These are phyloP conservation scores for Tephrocybe sp. DNA, from an alignment of 768 basidiomycete species.

Conservation along the genomic window DNA sequence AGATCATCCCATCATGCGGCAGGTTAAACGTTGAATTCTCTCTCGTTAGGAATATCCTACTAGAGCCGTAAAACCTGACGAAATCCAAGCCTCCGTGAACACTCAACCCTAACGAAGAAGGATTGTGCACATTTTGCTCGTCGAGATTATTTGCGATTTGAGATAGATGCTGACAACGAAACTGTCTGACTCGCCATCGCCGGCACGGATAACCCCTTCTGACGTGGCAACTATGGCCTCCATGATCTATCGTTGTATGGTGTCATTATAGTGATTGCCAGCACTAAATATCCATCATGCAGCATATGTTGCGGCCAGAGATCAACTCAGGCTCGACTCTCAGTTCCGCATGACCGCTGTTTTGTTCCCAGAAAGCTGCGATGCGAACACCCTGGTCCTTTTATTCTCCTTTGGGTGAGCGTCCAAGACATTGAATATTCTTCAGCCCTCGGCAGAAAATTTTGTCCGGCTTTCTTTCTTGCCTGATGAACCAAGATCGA, in stretches of 20 bases:
- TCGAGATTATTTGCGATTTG: no score
- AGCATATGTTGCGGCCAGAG: neutral
- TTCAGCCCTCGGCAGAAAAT: neutral
- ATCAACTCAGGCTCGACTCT: neutral
- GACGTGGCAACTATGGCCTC: neutral
- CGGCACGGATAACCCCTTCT: neutral
- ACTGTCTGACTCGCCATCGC: neutral
- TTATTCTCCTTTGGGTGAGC: slow-evolving; percentile 6
- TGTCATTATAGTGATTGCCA: neutral
- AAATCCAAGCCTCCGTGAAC: no score
- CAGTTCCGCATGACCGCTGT: neutral
- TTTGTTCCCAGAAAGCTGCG: neutral
- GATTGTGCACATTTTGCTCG: no score
- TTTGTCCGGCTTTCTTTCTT: neutral
- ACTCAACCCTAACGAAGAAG: no score
- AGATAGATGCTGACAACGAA: neutral
- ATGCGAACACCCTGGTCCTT: neutral
- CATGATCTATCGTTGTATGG: neutral
- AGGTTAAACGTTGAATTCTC: no score
- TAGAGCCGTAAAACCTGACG: no score
- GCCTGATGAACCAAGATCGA: neutral
- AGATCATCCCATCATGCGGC: no score
- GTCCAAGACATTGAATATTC: neutral
- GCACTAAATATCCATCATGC: neutral
- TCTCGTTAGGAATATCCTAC: no score